phyloP scores from a whole-genome alignment of 495 filamentous ascomycete genomes.

The Aspergillus kassunensis region DNA sequence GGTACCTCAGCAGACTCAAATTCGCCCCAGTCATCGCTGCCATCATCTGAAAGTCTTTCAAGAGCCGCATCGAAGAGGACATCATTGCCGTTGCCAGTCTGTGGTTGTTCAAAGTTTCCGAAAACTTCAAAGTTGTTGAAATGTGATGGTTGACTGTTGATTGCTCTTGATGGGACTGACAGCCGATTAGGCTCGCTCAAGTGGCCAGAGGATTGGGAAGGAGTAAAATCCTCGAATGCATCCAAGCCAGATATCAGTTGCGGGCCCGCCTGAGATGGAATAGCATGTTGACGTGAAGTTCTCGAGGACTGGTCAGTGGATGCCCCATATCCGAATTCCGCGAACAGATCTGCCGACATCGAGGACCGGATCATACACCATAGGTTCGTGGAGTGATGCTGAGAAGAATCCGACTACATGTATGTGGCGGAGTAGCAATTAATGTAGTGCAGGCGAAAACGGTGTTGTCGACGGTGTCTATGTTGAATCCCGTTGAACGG shows the following conservation, averaged over 20 bases:
- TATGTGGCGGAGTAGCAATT: too few relatives aligned
- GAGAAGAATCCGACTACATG: too few relatives aligned
- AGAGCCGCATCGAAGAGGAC: slow-evolving; percentile 45
- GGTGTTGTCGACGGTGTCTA: too few relatives aligned
- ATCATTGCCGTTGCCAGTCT: slow-evolving; percentile 30
- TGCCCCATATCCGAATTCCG: slow-evolving; percentile 55
- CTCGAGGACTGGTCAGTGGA: slow-evolving; percentile 18
- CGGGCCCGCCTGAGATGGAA: slow-evolving; percentile 15
- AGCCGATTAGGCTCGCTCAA: slow-evolving; percentile 1
- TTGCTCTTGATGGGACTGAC: neutral
- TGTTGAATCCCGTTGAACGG: neutral
- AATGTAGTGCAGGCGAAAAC: too few relatives aligned
- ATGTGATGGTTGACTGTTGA: slow-evolving; percentile 3
- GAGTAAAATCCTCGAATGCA: slow-evolving; percentile 19
- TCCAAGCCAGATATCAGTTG: slow-evolving; percentile 28
- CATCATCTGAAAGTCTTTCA: slow-evolving; percentile 34
- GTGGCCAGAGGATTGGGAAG: slow-evolving; percentile 13
- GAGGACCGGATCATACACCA: neutral
- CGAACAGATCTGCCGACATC: slow-evolving; percentile 76
- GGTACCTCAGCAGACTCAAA: slow-evolving; percentile 57
- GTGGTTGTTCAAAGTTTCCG: slow-evolving; percentile 14
- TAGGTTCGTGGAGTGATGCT: neutral
- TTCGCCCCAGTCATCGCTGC: slow-evolving; percentile 72
- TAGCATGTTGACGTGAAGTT: slow-evolving; percentile 12
- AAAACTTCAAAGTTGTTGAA: neutral